Evolutionary conservation across 164 flowering plant genomes (phyloP).

Genomic region (Brasenia schreberi): DNA sequence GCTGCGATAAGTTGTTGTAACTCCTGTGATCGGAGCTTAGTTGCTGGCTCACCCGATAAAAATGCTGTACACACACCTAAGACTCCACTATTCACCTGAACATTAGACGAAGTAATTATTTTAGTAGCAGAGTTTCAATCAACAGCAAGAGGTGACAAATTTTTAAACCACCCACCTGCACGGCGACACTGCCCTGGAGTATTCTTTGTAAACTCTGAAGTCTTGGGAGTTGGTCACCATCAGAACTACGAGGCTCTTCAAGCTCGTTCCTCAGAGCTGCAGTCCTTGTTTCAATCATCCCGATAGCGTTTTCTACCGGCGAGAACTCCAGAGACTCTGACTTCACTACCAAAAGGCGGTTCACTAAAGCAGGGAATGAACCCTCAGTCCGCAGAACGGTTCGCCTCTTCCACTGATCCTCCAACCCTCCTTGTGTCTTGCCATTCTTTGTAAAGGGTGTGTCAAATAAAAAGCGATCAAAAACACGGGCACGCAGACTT

Average conservation of each 20-base stretch:
- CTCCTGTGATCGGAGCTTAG: conserved; percentile 91
- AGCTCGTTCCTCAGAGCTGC: conserved; percentile 92
- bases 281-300: conserved; percentile 98
- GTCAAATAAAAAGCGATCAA: conserved; percentile 94
- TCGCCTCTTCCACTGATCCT: conserved; percentile 96
- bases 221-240: conserved; percentile 97
- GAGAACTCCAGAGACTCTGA: conserved; percentile 96
- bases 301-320: conserved; percentile 97
- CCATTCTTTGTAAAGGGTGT: conserved; percentile 98
- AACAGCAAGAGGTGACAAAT: too few species aligned
- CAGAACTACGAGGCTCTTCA: conserved; percentile 98
- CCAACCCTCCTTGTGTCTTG: conserved; percentile 94
- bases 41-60: conserved; percentile 96
- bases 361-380: conserved; percentile 92
- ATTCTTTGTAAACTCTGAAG: conserved; percentile 94
- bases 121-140: too few species aligned
- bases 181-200: conserved; percentile 99
- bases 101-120: neutral
- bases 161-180: conserved; percentile 46
- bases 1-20: conserved; percentile 98
- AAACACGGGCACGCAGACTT: conserved; percentile 88
- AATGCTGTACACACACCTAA: conserved; percentile 96
- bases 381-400: conserved; percentile 92
- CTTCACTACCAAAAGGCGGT: conserved; percentile 71
- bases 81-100: conserved; percentile 97